These are phyloP conservation scores for Podaxis rugospora DNA, from an alignment of 768 basidiomycete species.

Conservation along the genomic window DNA sequence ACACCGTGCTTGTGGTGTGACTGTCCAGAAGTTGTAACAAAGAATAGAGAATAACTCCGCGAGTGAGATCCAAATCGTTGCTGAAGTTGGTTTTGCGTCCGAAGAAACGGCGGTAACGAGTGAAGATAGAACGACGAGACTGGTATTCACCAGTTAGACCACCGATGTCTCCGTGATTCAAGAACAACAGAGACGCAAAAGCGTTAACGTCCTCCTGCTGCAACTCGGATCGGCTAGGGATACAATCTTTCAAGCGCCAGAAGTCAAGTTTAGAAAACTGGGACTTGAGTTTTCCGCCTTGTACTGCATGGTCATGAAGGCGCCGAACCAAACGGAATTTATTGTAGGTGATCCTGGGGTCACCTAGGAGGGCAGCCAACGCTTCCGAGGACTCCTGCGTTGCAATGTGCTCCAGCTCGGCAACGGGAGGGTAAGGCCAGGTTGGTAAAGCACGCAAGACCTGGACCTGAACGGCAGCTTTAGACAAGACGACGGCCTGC, in stretches of 20 bases:
- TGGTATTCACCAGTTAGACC: conserved; percentile 54
- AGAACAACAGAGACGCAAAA: conserved; percentile 61
- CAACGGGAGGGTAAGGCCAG: conserved; percentile 67
- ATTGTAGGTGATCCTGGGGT: conserved; percentile 59
- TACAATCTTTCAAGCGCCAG: conserved; percentile 80
- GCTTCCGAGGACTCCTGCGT: conserved; percentile 41
- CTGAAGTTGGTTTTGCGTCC: conserved; percentile 12
- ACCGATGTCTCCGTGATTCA: conserved; percentile 55
- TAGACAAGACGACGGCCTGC: conserved; percentile 40
- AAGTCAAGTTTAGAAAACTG: conserved; percentile 62
- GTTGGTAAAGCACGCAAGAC: conserved; percentile 60
- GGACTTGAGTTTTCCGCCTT: conserved; percentile 31
- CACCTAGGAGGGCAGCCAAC: conserved; percentile 52
- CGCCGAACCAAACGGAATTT: conserved; percentile 75
- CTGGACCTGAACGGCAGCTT: conserved; percentile 28
- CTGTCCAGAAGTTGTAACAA: conserved; percentile 59
- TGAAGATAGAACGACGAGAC: conserved; percentile 35
- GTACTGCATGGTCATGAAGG: conserved; percentile 45
- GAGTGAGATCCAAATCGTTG: conserved; percentile 25
- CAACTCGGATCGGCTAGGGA: conserved; percentile 52
- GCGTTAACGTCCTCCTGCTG: conserved; percentile 67
- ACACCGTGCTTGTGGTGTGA: conserved; percentile 40
- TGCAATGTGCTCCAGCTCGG: conserved; percentile 38
- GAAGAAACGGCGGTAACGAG: conserved; percentile 28
- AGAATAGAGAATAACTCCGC: conserved; percentile 46